Evolutionary conservation across 2,329 filamentous ascomycete species (phyloP).

Genomic region (Fusarium musae): DNA sequence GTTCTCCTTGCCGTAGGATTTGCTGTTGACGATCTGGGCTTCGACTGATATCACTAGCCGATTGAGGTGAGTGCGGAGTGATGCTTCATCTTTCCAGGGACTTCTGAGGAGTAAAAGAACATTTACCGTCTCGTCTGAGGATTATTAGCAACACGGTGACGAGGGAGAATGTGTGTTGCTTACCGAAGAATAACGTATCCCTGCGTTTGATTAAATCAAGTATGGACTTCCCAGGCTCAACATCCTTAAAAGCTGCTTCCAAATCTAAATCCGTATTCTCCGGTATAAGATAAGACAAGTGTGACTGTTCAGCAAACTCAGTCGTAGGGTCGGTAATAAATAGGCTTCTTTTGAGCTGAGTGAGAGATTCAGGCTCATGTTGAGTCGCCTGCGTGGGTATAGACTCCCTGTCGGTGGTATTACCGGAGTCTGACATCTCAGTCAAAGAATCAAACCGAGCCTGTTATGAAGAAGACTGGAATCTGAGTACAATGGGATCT

Average conservation of each 20-base stretch:
- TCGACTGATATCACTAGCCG: constrained; percentile 75
- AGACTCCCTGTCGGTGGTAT: constrained; percentile 31
- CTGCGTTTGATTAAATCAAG: constrained; percentile 71
- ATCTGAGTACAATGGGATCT: neutral
- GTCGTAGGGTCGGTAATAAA: constrained; percentile 42
- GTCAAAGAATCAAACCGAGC: neutral
- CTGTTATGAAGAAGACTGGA: neutral
- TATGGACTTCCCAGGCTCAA: constrained; percentile 56
- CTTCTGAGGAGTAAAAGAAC: constrained; percentile 76
- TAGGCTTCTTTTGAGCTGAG: constrained; percentile 35
- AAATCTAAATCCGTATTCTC: constrained; percentile 65
- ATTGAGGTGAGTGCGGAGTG: constrained; percentile 67
- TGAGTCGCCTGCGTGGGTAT: constrained; percentile 28
- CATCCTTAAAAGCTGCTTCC: constrained; percentile 60
- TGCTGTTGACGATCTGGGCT: constrained; percentile 70
- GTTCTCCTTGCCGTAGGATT: constrained; percentile 59
- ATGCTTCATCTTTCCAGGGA: constrained; percentile 66
- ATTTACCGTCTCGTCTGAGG: constrained; percentile 76
- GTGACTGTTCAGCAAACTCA: constrained; percentile 66
- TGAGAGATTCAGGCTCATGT: constrained; percentile 36
- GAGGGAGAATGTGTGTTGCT: constrained; percentile 51
- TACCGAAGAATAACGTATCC: constrained; percentile 78
- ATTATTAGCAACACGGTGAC: constrained; percentile 47
- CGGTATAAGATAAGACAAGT: constrained; percentile 71
- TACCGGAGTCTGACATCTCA: constrained; percentile 38